Percentiles rank a stretch among this genome's conserved stretches.
phyloP scores from a whole-genome alignment of 805 yeast genomes.

The Teunomyces stri region DNA sequence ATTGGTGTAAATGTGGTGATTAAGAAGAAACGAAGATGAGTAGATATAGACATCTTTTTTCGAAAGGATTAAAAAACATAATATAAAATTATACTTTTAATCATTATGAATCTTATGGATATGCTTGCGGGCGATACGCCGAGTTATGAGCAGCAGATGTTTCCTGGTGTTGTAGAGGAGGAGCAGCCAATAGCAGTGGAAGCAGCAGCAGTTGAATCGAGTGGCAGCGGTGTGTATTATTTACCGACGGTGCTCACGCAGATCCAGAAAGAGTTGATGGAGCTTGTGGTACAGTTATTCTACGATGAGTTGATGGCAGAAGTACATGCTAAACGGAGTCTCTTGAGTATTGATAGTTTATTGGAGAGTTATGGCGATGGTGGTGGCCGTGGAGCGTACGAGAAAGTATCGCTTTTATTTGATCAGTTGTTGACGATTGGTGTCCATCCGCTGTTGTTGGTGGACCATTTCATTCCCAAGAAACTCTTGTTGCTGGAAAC shows the following conservation, averaged over 20 bases:
- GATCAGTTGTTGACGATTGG: conserved; percentile 49
- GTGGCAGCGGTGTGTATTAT: conserved; percentile 19
- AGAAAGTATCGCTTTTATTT: conserved; percentile 41
- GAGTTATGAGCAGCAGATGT: conserved; percentile 2
- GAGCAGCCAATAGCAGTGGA: too few relatives aligned
- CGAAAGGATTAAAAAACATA: too few relatives aligned
- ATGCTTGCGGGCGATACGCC: conserved; percentile 31
- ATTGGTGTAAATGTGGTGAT: conserved; percentile 41
- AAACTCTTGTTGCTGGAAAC: conserved; percentile 65
- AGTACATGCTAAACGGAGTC: conserved; percentile 18
- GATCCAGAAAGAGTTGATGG: conserved; percentile 35
- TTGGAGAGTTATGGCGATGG: conserved; percentile 16
- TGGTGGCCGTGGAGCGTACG: conserved; percentile 11
- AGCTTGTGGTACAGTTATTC: conserved; percentile 30
- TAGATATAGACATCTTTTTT: background rate
- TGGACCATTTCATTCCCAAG: conserved; percentile 75
- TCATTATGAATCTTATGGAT: conserved; percentile 38
- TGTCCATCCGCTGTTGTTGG: conserved; percentile 69
- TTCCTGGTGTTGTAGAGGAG: background rate
- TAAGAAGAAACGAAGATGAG: conserved; percentile 30
- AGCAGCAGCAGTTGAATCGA: too few relatives aligned
- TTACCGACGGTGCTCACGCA: conserved; percentile 35
- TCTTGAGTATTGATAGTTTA: conserved; percentile 38
- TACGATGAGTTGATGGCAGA: conserved; percentile 23
- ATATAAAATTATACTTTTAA: background rate